These are phyloP conservation scores for Scleromitrula shiraiana DNA, from an alignment of 2,329 filamentous ascomycete species.

Conservation along the genomic window DNA sequence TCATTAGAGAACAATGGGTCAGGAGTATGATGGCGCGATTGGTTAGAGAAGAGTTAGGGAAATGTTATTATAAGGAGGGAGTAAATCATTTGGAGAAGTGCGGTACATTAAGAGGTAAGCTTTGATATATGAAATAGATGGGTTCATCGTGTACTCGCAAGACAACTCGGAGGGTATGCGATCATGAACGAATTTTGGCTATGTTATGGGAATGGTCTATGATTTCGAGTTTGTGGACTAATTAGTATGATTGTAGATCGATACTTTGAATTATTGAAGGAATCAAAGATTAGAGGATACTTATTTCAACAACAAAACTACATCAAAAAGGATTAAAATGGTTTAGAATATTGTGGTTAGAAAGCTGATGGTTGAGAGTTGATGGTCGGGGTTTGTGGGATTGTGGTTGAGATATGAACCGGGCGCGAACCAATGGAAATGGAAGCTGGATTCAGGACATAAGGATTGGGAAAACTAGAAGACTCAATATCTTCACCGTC, in stretches of 20 bases:
- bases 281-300: slow-evolving; percentile 70
- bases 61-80: slow-evolving; percentile 77
- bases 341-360: background rate
- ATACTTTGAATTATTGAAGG: slow-evolving; percentile 70
- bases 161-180: too few species aligned
- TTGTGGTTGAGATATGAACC: background rate
- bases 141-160: too few species aligned
- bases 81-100: slow-evolving; percentile 88
- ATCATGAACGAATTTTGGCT: too few species aligned
- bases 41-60: slow-evolving; percentile 74
- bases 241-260: slow-evolving; percentile 45
- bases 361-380: background rate
- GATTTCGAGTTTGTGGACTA: too few species aligned
- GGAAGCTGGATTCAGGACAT: too few species aligned
- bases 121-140: background rate
- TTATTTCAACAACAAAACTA: slow-evolving; percentile 76
- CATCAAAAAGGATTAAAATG: slow-evolving; percentile 38
- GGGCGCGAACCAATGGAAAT: too few species aligned
- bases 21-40: slow-evolving; percentile 81
- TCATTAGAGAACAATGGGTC: slow-evolving; percentile 83
- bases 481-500: background rate
- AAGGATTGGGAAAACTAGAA: too few species aligned
- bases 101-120: slow-evolving; percentile 69
- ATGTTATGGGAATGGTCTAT: too few species aligned
- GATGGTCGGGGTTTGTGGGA: background rate